Conservation (phyloP, 306 rosid species). For the Begonia masoniana region DNA sequence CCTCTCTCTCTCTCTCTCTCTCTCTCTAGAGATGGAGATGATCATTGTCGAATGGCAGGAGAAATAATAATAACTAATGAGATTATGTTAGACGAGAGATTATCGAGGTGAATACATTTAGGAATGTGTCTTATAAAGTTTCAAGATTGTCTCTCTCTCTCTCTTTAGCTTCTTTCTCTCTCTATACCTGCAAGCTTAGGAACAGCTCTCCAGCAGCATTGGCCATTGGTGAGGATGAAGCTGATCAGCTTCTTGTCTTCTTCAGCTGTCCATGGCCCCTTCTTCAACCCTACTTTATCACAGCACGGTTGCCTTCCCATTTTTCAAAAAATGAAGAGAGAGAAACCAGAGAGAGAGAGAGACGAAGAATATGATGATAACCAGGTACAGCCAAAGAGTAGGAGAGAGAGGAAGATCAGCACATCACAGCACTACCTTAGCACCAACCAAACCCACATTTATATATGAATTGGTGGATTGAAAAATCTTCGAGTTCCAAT, state of each 20-base stretch:
- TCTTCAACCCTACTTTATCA: conserved; percentile 94
- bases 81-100: too few species aligned
- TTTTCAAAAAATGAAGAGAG: neutral
- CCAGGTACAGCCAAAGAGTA: neutral
- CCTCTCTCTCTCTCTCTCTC: neutral
- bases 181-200: conserved; percentile 48
- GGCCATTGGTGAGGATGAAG: conserved; percentile 82
- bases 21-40: neutral
- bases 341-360: neutral
- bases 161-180: too few species aligned
- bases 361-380: neutral
- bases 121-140: too few species aligned
- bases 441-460: neutral
- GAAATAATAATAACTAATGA: too few species aligned
- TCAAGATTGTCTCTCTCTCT: neutral
- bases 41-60: too few species aligned
- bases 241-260: conserved; percentile 88
- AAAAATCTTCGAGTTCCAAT: too few species aligned
- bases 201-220: conserved; percentile 96
- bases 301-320: conserved; percentile 99
- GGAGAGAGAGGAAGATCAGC: neutral
- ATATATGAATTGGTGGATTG: neutral
- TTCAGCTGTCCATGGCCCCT: conserved; percentile 45
- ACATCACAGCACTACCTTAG: neutral
- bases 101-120: too few species aligned